Conservation (phyloP, 2,329 filamentous ascomycete species). For the Lachnellula arida region DNA sequence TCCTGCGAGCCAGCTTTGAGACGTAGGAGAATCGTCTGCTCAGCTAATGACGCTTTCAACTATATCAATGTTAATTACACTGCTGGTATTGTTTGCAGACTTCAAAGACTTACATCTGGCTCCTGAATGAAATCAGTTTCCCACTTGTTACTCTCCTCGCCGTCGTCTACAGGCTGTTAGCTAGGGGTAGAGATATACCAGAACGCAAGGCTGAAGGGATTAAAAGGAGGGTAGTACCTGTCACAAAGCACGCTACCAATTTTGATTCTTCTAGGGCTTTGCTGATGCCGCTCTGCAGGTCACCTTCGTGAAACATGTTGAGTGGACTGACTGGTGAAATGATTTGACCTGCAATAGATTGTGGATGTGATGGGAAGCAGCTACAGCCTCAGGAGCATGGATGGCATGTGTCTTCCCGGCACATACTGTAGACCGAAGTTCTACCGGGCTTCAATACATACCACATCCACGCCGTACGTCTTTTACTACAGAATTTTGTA, state of each 20-base stretch:
- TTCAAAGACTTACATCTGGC: conserved; percentile 42
- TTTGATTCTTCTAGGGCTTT: conserved; percentile 70
- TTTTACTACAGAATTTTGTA: neutral
- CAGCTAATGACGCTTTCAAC: conserved; percentile 52
- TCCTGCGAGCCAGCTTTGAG: conserved; percentile 71
- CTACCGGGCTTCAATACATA: neutral
- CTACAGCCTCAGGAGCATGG: neutral
- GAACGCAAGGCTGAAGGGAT: neutral
- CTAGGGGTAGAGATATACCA: too few relatives aligned
- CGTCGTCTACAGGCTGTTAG: conserved; percentile 52
- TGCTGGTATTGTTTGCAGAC: neutral
- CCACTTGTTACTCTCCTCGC: conserved; percentile 66
- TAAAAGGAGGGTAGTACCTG: conserved; percentile 46
- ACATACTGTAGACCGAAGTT: neutral
- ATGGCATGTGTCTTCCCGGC: neutral
- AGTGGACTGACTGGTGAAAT: neutral
- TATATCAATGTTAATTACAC: conserved; percentile 29
- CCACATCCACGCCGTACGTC: neutral
- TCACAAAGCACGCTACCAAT: conserved; percentile 79
- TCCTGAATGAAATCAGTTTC: conserved; percentile 63
- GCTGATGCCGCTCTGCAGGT: conserved; percentile 74
- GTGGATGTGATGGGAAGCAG: neutral
- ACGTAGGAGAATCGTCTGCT: conserved; percentile 64
- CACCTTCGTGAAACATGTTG: conserved; percentile 76
- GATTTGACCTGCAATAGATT: neutral